Evolutionary conservation across 2,329 filamentous ascomycete genomes (phyloP).

Genomic region (Pseudocercospora vitis): DNA sequence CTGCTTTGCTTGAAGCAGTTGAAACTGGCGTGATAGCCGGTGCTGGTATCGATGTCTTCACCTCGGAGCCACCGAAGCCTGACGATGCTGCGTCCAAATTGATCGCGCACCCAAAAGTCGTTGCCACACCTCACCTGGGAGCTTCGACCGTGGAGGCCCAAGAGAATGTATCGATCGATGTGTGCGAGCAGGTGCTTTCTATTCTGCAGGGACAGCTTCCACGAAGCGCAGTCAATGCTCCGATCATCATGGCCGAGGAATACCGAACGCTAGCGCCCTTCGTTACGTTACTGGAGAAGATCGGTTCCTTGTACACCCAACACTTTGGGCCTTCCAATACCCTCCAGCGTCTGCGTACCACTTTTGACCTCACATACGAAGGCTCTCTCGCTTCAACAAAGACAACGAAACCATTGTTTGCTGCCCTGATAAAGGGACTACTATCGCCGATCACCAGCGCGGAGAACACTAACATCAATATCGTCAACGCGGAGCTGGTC

Average conservation of each 20-base stretch:
- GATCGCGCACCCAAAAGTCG: constrained; percentile 68
- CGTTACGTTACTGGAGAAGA: constrained; percentile 72
- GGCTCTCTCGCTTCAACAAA: constrained; percentile 69
- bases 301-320: constrained; percentile 77
- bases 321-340: constrained; percentile 57
- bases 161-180: constrained; percentile 79
- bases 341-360: constrained; percentile 55
- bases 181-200: constrained; percentile 74
- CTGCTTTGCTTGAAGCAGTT: constrained; percentile 67
- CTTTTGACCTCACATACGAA: constrained; percentile 75
- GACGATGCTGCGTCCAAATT: constrained; percentile 62
- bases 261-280: constrained; percentile 76
- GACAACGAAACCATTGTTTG: constrained; percentile 76
- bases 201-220: constrained; percentile 73
- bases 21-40: constrained; percentile 71
- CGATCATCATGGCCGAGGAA: constrained; percentile 77
- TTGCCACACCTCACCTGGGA: constrained; percentile 76
- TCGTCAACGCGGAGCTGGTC: constrained; percentile 75
- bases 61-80: constrained; percentile 66
- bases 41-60: constrained; percentile 79
- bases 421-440: constrained; percentile 75
- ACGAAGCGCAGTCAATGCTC: constrained; percentile 73
- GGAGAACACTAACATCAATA: constrained; percentile 71
- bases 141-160: constrained; percentile 80
- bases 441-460: constrained; percentile 66